Conservation (phyloP, 345 rosid species). For the Melastoma malabathricum region DNA sequence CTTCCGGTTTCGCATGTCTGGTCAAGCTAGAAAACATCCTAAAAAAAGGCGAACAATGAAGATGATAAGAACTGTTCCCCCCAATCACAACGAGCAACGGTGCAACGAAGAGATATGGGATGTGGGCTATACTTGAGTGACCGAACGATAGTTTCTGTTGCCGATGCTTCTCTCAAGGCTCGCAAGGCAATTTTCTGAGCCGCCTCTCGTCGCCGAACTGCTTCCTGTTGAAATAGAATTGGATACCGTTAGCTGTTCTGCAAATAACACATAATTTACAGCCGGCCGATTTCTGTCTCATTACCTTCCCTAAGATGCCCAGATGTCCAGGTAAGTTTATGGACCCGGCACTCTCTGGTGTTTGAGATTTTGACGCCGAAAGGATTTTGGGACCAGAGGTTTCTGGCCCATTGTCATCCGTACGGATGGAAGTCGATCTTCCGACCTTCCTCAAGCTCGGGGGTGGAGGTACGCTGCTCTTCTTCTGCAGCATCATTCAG, state of each 20-base stretch:
- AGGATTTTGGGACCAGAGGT: constrained; percentile 9
- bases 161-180: constrained; percentile 72
- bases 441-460: constrained; percentile 26
- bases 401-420: constrained; percentile 19
- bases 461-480: constrained; percentile 44
- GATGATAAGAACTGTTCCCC: too few relatives aligned
- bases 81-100: neutral
- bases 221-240: constrained; percentile 38
- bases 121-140: constrained; percentile 45
- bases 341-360: constrained; percentile 13
- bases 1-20: constrained; percentile 55
- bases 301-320: constrained; percentile 56
- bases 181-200: constrained; percentile 78
- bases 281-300: too few relatives aligned
- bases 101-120: neutral
- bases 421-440: constrained; percentile 18
- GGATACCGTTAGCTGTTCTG: neutral
- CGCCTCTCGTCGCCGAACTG: constrained; percentile 55
- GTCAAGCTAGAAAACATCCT: constrained; percentile 54
- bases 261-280: neutral
- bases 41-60: constrained; percentile 1
- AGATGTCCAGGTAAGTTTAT: constrained; percentile 54
- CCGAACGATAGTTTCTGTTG: constrained; percentile 54
- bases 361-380: constrained; percentile 14
- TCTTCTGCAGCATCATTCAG: constrained; percentile 22